Evolutionary conservation across 116 monocot genomes (phyloP), one percentile per base, ranked within the genome.

Genomic region (Cymodocea nodosa): DNA sequence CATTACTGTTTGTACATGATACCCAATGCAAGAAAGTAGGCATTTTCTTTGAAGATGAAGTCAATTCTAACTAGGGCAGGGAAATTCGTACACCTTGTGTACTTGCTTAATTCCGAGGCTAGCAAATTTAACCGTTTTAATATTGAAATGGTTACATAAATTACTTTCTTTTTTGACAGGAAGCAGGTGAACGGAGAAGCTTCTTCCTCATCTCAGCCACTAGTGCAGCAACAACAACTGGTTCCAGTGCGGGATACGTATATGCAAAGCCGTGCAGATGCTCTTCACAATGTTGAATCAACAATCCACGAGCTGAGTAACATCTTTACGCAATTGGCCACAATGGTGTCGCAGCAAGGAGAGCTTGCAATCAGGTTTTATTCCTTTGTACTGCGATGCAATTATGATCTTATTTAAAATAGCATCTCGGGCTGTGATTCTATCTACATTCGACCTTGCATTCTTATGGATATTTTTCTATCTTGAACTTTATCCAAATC

Each of bases 331-430:
- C 93, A 93, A 61, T 73, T 93, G 13, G 86, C 93, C 39, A 93
- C 93, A 36, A 93, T 93, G 89, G 93, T 93, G 76, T 89, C 93
- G n/a, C 80, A 89, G 73, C 93, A 93, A 54, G 93, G 93, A 74
- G 93, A 93, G 68, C 68, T 86, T 66, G 89, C 92, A 40, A 92
- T 92, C 74, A 90, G 90, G 90, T 90, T 70, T 15, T 60, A 10
- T 64, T 62, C 18, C 24, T 51, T 71, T 70, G 30, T 37, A 17
- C 44, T 44, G 9, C 12, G 9, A 10, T 8, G 7, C 44, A 1
- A 12, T 44, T 12, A 44, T 44, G 30, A 30, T 30, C 30, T 30
- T 30, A 30, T 30, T 30, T 30, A 30, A 30, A 30, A 30, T 30
- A 30, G 3, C 30, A 3, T 30, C 3, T 30, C 30, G 30, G 1